Conservation (phyloP, 2,329 filamentous ascomycete genomes). For the Alternaria sp. region DNA sequence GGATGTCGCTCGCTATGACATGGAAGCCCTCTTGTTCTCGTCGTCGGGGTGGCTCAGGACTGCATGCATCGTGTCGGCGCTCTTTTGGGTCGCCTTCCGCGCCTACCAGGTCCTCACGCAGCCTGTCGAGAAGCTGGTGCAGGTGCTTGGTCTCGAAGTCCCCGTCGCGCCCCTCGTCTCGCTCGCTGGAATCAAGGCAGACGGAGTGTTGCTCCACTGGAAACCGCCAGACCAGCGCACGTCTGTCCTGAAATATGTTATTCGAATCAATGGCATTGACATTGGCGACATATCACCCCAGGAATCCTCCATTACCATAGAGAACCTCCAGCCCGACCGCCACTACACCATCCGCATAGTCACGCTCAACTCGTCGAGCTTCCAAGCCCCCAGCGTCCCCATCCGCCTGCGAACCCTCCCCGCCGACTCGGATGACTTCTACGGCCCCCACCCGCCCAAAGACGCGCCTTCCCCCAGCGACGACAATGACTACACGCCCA, state of each 20-base stretch:
- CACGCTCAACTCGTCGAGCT: conserved; percentile 89
- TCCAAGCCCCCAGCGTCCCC: conserved; percentile 86
- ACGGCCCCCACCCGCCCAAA: conserved; percentile 61
- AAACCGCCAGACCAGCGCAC: conserved; percentile 73
- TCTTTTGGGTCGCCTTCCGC: conserved; percentile 74
- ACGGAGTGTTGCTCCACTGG: conserved; percentile 92
- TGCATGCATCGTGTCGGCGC: conserved; percentile 45
- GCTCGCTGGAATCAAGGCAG: conserved; percentile 85
- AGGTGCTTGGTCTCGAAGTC: conserved; percentile 91
- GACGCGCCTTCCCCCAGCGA: conserved; percentile 48
- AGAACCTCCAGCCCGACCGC: conserved; percentile 82
- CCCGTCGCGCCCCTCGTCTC: conserved; percentile 89
- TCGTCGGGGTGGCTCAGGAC: conserved; percentile 50
- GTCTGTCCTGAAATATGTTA: conserved; percentile 84
- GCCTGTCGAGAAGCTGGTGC: conserved; percentile 88
- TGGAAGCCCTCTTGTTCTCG: conserved; percentile 46
- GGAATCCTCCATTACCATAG: conserved; percentile 91
- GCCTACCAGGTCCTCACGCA: conserved; percentile 90
- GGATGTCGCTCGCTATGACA: conserved; percentile 46
- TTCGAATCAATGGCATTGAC: conserved; percentile 92
- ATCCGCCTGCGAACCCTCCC: conserved; percentile 79
- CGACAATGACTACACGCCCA: conserved; percentile 59
- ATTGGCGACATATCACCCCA: conserved; percentile 84
- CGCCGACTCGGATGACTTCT: conserved; percentile 55
- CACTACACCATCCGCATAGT: conserved; percentile 96